These are phyloP conservation scores for Paraphoma chrysanthemicola DNA, from an alignment of 2,329 filamentous ascomycete genomes.

Conservation along the genomic window DNA sequence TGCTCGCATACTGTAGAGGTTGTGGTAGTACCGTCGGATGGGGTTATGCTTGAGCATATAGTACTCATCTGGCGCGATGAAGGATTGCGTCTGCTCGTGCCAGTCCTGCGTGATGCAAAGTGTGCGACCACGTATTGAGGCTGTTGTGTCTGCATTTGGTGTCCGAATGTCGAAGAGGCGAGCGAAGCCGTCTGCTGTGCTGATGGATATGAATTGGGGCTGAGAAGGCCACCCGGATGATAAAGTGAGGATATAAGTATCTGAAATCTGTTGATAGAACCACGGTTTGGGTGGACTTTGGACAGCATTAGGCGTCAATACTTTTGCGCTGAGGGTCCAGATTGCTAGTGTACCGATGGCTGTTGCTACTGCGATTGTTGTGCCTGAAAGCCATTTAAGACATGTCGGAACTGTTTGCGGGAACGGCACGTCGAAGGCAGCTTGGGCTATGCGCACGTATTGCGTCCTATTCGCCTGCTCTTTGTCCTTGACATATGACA, in stretches of 20 bases:
- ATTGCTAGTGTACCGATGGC: slow-evolving; percentile 64
- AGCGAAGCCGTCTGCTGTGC: slow-evolving; percentile 62
- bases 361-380: slow-evolving; percentile 61
- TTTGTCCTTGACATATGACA: slow-evolving; percentile 38
- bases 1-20: slow-evolving; percentile 47
- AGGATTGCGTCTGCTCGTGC: slow-evolving; percentile 62
- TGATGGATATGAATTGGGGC: slow-evolving; percentile 60
- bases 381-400: slow-evolving; percentile 64
- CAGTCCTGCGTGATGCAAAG: slow-evolving; percentile 59
- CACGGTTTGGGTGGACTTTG: slow-evolving; percentile 43
- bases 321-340: slow-evolving; percentile 54
- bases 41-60: slow-evolving; percentile 58
- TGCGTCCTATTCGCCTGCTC: slow-evolving; percentile 11
- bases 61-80: slow-evolving; percentile 63
- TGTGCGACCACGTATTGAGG: slow-evolving; percentile 58
- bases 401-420: slow-evolving; percentile 63
- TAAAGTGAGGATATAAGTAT: slow-evolving; percentile 57
- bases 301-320: slow-evolving; percentile 6
- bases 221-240: slow-evolving; percentile 61
- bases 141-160: slow-evolving; percentile 52
- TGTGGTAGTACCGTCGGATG: slow-evolving; percentile 60
- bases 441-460: slow-evolving; percentile 53
- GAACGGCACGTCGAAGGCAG: slow-evolving; percentile 59
- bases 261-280: slow-evolving; percentile 53
- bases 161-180: slow-evolving; percentile 62